Evolutionary conservation across 2,329 filamentous ascomycete genomes (phyloP).

Genomic region (Phyllosticta capitalensis): DNA sequence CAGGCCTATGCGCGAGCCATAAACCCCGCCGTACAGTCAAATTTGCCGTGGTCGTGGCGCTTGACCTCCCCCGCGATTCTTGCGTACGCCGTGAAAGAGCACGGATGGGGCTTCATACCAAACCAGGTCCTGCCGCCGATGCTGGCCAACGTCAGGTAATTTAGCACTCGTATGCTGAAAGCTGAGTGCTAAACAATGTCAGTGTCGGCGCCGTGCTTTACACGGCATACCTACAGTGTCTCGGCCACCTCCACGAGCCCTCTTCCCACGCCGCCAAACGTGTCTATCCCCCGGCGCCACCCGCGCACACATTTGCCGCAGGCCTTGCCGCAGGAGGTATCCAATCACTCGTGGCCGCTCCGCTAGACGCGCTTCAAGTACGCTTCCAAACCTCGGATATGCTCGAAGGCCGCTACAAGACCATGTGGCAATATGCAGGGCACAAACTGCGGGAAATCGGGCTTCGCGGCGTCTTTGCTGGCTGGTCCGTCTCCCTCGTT

Average conservation of each 20-base stretch:
- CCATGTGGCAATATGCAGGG: slow-evolving; percentile 62
- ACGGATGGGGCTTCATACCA: slow-evolving; percentile 65
- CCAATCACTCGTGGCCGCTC: slow-evolving; percentile 63
- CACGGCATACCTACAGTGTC: slow-evolving; percentile 62
- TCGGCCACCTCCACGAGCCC: slow-evolving; percentile 57
- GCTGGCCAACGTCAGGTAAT: slow-evolving; percentile 58
- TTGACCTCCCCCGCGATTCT: slow-evolving; percentile 62
- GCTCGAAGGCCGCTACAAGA: slow-evolving; percentile 50
- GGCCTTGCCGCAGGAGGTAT: slow-evolving; percentile 60
- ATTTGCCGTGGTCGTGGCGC: slow-evolving; percentile 48
- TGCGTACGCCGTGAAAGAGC: slow-evolving; percentile 54
- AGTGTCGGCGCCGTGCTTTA: slow-evolving; percentile 65
- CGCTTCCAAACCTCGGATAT: slow-evolving; percentile 58
- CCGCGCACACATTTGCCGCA: slow-evolving; percentile 55
- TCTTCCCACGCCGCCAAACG: slow-evolving; percentile 51
- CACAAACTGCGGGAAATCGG: slow-evolving; percentile 64
- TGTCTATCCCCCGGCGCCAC: slow-evolving; percentile 59
- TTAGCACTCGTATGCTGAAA: slow-evolving; percentile 10
- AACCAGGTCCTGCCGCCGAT: slow-evolving; percentile 70
- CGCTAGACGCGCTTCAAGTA: slow-evolving; percentile 65
- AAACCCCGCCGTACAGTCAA: slow-evolving; percentile 44
- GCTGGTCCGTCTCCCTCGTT: slow-evolving; percentile 57
- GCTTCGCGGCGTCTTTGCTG: slow-evolving; percentile 61
- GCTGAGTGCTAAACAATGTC: neutral
- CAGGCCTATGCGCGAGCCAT: slow-evolving; percentile 55